Conservation (phyloP, 2,329 filamentous ascomycete genomes). For the Colletotrichum sansevieriae region DNA sequence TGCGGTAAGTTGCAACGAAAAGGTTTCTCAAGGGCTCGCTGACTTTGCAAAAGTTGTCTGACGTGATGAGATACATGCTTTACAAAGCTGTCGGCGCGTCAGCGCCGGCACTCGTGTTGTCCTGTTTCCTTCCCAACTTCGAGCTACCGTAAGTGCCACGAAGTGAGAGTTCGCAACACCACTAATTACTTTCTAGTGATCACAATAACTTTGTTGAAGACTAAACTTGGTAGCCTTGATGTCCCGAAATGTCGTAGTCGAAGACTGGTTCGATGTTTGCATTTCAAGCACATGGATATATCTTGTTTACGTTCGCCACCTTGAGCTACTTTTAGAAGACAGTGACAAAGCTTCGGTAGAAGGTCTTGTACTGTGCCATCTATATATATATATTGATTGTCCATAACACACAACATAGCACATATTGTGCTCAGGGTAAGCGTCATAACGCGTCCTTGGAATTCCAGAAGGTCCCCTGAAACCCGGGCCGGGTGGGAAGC, state of each 20-base stretch:
- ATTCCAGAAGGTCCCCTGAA: neutral
- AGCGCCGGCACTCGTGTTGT: conserved; percentile 20
- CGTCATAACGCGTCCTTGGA: no score
- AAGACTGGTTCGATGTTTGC: neutral
- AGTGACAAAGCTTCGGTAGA: no score
- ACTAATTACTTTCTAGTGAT: conserved; percentile 1
- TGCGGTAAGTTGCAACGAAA: conserved; percentile 2
- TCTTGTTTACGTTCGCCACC: neutral
- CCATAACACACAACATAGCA: no score
- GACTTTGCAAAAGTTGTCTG: conserved; percentile 14
- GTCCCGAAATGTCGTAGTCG: neutral
- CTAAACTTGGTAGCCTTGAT: neutral
- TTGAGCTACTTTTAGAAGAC: no score
- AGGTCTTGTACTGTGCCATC: no score
- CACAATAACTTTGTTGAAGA: conserved; percentile 26
- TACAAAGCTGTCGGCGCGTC: conserved; percentile 31
- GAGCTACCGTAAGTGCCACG: conserved; percentile 19
- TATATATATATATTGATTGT: no score
- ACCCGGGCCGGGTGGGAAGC: neutral
- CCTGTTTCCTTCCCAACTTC: conserved; percentile 30
- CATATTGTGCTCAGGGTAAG: no score
- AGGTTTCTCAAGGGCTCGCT: neutral
- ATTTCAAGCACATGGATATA: neutral
- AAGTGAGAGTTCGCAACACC: neutral
- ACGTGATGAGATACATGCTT: conserved; percentile 32